Evolutionary conservation across 2,329 filamentous ascomycete genomes (phyloP).

Genomic region (Pseudocercospora fijiensis): DNA sequence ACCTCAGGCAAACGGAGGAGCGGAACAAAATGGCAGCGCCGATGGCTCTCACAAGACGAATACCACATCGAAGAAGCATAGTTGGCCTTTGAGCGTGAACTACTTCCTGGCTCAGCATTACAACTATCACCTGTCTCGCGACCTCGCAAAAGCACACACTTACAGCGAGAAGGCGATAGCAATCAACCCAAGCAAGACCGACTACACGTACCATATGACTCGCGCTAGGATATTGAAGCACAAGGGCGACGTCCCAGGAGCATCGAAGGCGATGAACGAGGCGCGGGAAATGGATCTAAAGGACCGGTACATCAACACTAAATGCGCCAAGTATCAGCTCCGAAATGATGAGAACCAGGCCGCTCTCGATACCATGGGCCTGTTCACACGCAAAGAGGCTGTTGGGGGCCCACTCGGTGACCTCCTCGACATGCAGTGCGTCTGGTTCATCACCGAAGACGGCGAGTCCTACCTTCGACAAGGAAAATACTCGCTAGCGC

Average conservation of each 20-base stretch:
- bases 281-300: conserved; percentile 82
- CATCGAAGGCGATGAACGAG: conserved; percentile 82
- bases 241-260: conserved; percentile 72
- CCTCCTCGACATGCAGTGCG: conserved; percentile 95
- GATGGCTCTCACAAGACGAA: conserved; percentile 42
- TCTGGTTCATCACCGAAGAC: conserved; percentile 96
- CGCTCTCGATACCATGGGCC: conserved; percentile 81
- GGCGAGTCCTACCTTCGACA: conserved; percentile 84
- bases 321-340: conserved; percentile 94
- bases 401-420: conserved; percentile 84
- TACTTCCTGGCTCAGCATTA: conserved; percentile 98
- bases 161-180: conserved; percentile 83
- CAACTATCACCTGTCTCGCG: conserved; percentile 84
- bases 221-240: conserved; percentile 96
- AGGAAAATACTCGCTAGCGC: conserved; percentile 76
- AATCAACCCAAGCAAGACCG: conserved; percentile 75
- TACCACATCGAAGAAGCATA: conserved; percentile 44
- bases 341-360: conserved; percentile 87
- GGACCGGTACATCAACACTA: conserved; percentile 97
- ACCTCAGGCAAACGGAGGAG: conserved; percentile 31
- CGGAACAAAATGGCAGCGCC: conserved; percentile 33
- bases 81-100: conserved; percentile 74
- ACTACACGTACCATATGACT: conserved; percentile 91
- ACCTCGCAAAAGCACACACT: conserved; percentile 76
- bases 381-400: conserved; percentile 91